Evolutionary conservation across 805 yeast species (phyloP).

Genomic region (Nakazawaea holstii): DNA sequence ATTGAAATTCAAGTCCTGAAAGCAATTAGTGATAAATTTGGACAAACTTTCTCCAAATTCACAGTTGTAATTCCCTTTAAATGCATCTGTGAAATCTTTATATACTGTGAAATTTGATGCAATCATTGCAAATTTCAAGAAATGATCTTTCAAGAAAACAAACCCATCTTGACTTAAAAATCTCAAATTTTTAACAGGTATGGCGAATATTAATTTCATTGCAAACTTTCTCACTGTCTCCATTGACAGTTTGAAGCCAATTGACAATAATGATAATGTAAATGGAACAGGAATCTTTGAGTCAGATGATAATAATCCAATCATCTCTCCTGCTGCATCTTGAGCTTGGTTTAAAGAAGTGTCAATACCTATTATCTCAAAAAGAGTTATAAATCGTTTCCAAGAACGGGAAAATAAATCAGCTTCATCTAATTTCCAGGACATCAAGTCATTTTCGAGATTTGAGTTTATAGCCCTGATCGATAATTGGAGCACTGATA

Average conservation of each 20-base stretch:
- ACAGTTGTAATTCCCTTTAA: slow-evolving; percentile 45
- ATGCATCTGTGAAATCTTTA: slow-evolving; percentile 22
- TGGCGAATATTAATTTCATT: slow-evolving; percentile 46
- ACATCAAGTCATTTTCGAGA: slow-evolving; percentile 33
- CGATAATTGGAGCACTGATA: slow-evolving; percentile 61
- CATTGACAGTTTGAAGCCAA: slow-evolving; percentile 72
- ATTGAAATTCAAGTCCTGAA: slow-evolving; percentile 23
- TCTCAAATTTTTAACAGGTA: slow-evolving; percentile 40
- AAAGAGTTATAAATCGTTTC: slow-evolving; percentile 68
- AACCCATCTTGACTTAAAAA: slow-evolving; percentile 36
- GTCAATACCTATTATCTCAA: slow-evolving; percentile 78
- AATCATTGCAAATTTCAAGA: slow-evolving; percentile 55
- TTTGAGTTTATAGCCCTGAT: slow-evolving; percentile 36
- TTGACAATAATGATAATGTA: slow-evolving; percentile 68
- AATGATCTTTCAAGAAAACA: slow-evolving; percentile 34
- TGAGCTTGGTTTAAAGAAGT: slow-evolving; percentile 82
- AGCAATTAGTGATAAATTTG: slow-evolving; percentile 35
- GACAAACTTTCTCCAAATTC: slow-evolving; percentile 50
- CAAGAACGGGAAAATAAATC: slow-evolving; percentile 44
- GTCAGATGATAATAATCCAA: slow-evolving; percentile 40
- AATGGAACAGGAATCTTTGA: slow-evolving; percentile 61
- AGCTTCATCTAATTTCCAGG: slow-evolving; percentile 33
- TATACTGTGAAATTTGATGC: slow-evolving; percentile 56
- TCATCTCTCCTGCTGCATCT: slow-evolving; percentile 65
- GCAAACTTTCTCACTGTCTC: slow-evolving; percentile 70